Evolutionary conservation across 1,284 basidiomycete species (phyloP), one percentile per base, ranked within the genome.

Genomic region (Cutaneotrichosporon sp.): DNA sequence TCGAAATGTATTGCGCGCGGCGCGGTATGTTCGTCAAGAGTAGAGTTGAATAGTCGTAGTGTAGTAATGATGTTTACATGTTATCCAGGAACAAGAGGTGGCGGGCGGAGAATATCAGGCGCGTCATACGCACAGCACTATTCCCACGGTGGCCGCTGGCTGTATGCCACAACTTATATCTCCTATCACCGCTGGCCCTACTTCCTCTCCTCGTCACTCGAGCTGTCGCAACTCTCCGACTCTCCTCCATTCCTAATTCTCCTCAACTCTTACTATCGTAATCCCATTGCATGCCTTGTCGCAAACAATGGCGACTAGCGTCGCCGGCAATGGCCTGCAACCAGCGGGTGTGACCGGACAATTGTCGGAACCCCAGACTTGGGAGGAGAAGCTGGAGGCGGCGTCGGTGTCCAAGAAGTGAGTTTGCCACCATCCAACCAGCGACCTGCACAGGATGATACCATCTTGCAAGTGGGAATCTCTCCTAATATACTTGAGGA

Each of bases 391-490:
- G 52, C 69, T 81, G 22, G 70, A 72, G 27, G 68, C 72, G 25
- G 75, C 76, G 37, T 68, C 72, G 34, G 73, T 80, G 27, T 72
- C 74, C 45, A 79, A 80, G 68, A 68, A 74, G 79, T 81, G 68
- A 78, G 79, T 46, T 37, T 33, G 29, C 48, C 45, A 32, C 46
- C 22, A 53, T 48, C 38, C 41, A 52, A 51, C 53, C 27, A 35
- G 44, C 17, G 54, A 43, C 16, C 51, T 44, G 26, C 7, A 34
- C 41, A 67, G 71, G 78, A 80, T 79, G 78, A 79, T 68, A 75
- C 65, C 64, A 57, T 56, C 48, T 59, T 62, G 75, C 77, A 79
- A 79, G 79, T 81, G 79, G 79, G 79, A 81, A 81, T 81, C 79
- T 81, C 79, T 81, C 79, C 78, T 78, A 78, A 75, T 68, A 45